A percentile compares a stretch with the other conserved stretches of the same genome.
phyloP scores from a whole-genome alignment of 176 grass and related monocot genomes.

The Oryza glaberrima region DNA sequence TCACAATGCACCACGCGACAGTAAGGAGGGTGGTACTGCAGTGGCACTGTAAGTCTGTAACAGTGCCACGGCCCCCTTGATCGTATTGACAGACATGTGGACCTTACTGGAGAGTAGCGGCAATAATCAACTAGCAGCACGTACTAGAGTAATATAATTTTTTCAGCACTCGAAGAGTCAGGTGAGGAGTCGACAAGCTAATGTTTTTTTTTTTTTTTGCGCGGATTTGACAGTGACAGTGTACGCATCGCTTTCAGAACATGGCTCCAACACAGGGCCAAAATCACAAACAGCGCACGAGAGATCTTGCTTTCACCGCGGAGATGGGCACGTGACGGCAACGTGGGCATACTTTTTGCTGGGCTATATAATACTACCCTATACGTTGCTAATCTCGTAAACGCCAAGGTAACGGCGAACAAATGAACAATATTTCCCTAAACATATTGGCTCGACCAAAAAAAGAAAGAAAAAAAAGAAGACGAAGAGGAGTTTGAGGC shows the following conservation, averaged over 20 bases:
- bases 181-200: background rate
- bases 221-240: conserved; percentile 30
- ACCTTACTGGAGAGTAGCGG: background rate
- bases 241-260: conserved; percentile 31
- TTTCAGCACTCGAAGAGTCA: background rate
- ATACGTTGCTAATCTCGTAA: background rate
- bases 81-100: conserved; percentile 4
- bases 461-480: no score
- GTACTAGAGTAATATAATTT: background rate
- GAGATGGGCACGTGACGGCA: conserved; percentile 31
- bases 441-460: background rate
- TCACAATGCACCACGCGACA: background rate
- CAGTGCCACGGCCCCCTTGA: background rate
- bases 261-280: conserved; percentile 11
- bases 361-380: background rate
- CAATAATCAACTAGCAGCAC: background rate
- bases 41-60: background rate
- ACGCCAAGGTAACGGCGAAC: background rate
- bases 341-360: conserved; percentile 1
- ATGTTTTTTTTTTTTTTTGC: background rate
- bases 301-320: conserved; percentile 19
- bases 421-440: background rate
- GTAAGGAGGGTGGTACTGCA: no score
- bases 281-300: conserved; percentile 14
- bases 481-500: no score